Base-by-base conservation (phyloP, 495 filamentous ascomycete genomes). In the Annulohypoxylon moriforme region DNA sequence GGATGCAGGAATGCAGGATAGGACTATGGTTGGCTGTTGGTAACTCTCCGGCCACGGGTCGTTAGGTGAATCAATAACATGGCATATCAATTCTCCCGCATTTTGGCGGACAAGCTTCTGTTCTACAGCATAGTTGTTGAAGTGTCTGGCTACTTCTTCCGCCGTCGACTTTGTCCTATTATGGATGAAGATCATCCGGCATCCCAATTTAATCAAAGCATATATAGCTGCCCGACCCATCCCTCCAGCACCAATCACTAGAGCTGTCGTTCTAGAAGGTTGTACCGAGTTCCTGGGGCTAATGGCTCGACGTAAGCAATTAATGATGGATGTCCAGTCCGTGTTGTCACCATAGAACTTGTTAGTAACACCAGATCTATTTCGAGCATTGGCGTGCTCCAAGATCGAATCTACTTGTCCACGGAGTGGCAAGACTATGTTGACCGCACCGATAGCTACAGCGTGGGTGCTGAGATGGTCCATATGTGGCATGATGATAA, bases 301-400 rank as follows among this genome's bases (percentile, higher is more conserved):
- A 56, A 94, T 88, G 60, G 92, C 92, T 27, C 92, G 87, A 3
- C 87, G 87, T 25, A 94, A 85, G 69, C 91, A 93, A 8, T 83
- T 83, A 10, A 80, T 57, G 18, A 94, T 92, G 13, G 92, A 89
- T 25, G 91, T 90, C 90, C 92, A 96, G 79, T 94, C 92, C 0
- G 92, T 96, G 75, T 96, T 96, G 60, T 94, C 92, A 6, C 93
- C 93, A 68, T 93, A 94, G 69, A 93, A 90, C 4, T 87, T 90
- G 53, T 85, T 75, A 4, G 92, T 85, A 1, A 85, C 80, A 0
- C 92, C 92, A 3, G 89, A 83, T 72, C 86, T 88, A 77, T 91
- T 90, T 27, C 91, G 85, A 24, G 89, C 85, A 72, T 87, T 88
- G 38, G 88, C 84, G 44, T 93, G 85, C n/a, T 90, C 85, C 24